A percentile compares a stretch with the other conserved stretches of the same genome.
Conservation (phyloP, 495 filamentous ascomycete genomes). For the Aspergillus saccharolyticus region DNA sequence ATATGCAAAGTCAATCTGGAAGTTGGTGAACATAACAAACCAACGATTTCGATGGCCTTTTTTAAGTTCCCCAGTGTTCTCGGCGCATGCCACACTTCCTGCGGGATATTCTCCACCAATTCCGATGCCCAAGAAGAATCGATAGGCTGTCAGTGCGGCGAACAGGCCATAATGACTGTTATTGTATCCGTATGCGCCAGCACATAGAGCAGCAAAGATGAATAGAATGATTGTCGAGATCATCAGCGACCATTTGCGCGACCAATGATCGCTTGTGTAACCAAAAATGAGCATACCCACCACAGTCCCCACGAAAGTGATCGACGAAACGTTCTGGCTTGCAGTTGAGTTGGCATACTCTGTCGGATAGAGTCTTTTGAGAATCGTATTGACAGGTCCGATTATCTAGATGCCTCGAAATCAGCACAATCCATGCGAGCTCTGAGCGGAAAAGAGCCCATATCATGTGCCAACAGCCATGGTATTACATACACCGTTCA, state of each 20-base stretch:
- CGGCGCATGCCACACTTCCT: slow-evolving; percentile 76
- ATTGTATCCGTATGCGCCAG: slow-evolving; percentile 67
- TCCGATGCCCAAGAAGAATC: slow-evolving; percentile 69
- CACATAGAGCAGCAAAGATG: slow-evolving; percentile 72
- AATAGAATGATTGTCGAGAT: slow-evolving; percentile 77
- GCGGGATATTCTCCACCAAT: slow-evolving; percentile 83
- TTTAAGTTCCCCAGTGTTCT: slow-evolving; percentile 78
- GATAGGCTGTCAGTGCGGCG: slow-evolving; percentile 76
- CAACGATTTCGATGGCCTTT: slow-evolving; percentile 75
- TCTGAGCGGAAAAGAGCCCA: neutral
- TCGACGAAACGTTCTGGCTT: slow-evolving; percentile 64
- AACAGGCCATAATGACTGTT: slow-evolving; percentile 64
- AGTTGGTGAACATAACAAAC: slow-evolving; percentile 93
- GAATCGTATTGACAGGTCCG: slow-evolving; percentile 71
- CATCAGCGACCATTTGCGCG: slow-evolving; percentile 74
- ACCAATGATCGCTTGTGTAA: slow-evolving; percentile 75
- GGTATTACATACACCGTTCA: slow-evolving; percentile 59
- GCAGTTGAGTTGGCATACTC: slow-evolving; percentile 62
- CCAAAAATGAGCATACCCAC: slow-evolving; percentile 81
- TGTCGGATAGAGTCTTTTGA: slow-evolving; percentile 55
- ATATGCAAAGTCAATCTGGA: slow-evolving; percentile 78
- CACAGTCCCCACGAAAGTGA: slow-evolving; percentile 87
- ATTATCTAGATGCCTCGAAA: slow-evolving; percentile 59
- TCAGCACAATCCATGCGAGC: slow-evolving; percentile 3
- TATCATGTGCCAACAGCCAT: neutral